Evolutionary conservation across 208 protist species (phyloP).

Genomic region (Entamoeba histolytica): DNA sequence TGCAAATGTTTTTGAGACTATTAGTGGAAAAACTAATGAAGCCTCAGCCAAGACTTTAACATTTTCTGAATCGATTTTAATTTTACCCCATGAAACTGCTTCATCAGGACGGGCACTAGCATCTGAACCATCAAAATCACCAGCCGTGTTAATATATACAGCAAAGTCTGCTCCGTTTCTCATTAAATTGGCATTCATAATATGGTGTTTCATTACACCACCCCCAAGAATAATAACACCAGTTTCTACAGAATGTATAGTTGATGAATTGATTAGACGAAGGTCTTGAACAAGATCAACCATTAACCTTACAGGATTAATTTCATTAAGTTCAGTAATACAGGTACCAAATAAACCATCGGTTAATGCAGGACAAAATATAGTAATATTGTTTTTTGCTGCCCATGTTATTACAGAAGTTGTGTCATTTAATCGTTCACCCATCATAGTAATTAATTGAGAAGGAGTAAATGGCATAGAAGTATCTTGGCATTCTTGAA

Average conservation of each 20-base stretch:
- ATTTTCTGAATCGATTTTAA: not conserved
- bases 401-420: constrained; percentile 89
- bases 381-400: constrained; percentile 81
- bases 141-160: constrained; percentile 80
- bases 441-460: constrained; percentile 73
- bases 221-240: constrained; percentile 91
- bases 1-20: constrained; percentile 56
- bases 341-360: constrained; percentile 95
- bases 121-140: constrained; percentile 90
- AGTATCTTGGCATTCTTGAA: constrained; percentile 61
- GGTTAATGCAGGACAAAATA: constrained; percentile 93
- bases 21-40: constrained; percentile 75
- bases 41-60: constrained; percentile 32
- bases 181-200: constrained; percentile 92
- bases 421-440: constrained; percentile 68
- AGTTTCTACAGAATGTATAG: constrained; percentile 64
- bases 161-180: constrained; percentile 89
- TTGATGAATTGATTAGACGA: constrained; percentile 68
- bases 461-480: constrained; percentile 66
- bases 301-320: constrained; percentile 66
- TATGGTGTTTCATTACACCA: constrained; percentile 90
- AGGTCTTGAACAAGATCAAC: constrained; percentile 83
- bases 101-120: constrained; percentile 82
- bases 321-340: constrained; percentile 96
- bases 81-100: constrained; percentile 89